Evolutionary conservation across 116 monocot species (phyloP).

Genomic region (Papilionanthe hybrid): DNA sequence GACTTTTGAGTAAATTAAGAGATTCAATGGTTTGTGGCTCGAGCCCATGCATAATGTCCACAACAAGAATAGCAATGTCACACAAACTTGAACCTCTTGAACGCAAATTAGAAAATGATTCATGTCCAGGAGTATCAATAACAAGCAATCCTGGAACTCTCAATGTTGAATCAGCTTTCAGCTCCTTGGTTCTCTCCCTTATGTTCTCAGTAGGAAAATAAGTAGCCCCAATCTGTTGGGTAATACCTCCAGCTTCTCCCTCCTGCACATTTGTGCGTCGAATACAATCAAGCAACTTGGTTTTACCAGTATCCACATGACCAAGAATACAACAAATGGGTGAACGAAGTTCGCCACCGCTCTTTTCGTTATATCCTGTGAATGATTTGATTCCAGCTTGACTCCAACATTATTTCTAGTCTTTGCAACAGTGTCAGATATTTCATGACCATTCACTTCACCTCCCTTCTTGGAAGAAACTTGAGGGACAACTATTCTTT

Average conservation of each 20-base stretch:
- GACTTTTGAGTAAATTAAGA: constrained; percentile 71
- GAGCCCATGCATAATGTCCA: constrained; percentile 98
- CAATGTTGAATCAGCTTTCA: constrained; percentile 72
- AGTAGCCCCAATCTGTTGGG: constrained; percentile 96
- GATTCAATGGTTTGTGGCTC: constrained; percentile 97
- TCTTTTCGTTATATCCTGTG: constrained; percentile 36
- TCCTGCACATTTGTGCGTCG: constrained; percentile 93
- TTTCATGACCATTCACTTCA: constrained; percentile 22
- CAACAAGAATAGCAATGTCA: constrained; percentile 94
- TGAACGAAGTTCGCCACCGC: constrained; percentile 58
- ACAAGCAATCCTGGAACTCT: constrained; percentile 93
- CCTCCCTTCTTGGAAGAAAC: constrained; percentile 26
- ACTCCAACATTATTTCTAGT: constrained; percentile 22
- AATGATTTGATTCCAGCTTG: constrained; percentile 22
- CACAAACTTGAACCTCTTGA: constrained; percentile 96
- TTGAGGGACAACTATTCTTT: constrained; percentile 34
- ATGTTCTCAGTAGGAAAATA: constrained; percentile 98
- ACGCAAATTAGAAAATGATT: constrained; percentile 84
- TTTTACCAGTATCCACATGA: constrained; percentile 97
- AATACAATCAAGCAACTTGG: constrained; percentile 91
- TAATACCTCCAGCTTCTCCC: constrained; percentile 97
- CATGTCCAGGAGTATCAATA: constrained; percentile 97
- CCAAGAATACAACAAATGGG: constrained; percentile 99
- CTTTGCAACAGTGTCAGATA: constrained; percentile 6
- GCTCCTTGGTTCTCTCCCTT: constrained; percentile 90